These are phyloP conservation scores for Microdochium nivale DNA, from an alignment of 2,329 filamentous ascomycete genomes.

Conservation along the genomic window DNA sequence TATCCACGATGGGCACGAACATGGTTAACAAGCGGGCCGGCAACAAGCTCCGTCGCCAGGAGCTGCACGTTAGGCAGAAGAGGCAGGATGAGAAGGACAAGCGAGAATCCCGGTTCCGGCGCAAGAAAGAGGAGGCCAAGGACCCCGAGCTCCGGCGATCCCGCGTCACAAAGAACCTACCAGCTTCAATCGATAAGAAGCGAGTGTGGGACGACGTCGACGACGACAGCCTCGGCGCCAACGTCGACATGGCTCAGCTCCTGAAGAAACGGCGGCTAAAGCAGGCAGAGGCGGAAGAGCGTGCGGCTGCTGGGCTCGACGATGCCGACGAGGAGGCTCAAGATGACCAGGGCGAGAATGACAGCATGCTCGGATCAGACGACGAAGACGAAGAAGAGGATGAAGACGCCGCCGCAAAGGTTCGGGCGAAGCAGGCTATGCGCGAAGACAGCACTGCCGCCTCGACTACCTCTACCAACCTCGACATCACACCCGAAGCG, in stretches of 20 bases:
- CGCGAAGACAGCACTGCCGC: constrained; percentile 44
- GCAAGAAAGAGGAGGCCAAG: constrained; percentile 78
- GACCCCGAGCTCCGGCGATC: constrained; percentile 68
- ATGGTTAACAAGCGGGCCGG: constrained; percentile 29
- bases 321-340: constrained; percentile 20
- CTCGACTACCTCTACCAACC: constrained; percentile 54
- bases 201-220: constrained; percentile 80
- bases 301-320: constrained; percentile 33
- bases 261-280: constrained; percentile 46
- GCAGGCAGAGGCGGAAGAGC: constrained; percentile 33
- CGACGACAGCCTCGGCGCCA: constrained; percentile 45
- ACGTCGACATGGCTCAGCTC: constrained; percentile 50
- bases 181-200: constrained; percentile 77
- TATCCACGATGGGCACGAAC: constrained; percentile 1
- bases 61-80: constrained; percentile 74
- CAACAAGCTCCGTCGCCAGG: constrained; percentile 75
- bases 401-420: constrained; percentile 25
- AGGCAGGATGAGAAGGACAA: constrained; percentile 64
- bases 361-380: constrained; percentile 72
- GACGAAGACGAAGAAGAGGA: constrained; percentile 28
- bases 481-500: constrained; percentile 53
- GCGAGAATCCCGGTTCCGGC: constrained; percentile 66
- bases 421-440: constrained; percentile 33
- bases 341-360: constrained; percentile 48
- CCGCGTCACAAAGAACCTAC: constrained; percentile 69